Evolutionary conservation across 202 grass and related monocot genomes (phyloP).

Genomic region (Digitaria exilis): DNA sequence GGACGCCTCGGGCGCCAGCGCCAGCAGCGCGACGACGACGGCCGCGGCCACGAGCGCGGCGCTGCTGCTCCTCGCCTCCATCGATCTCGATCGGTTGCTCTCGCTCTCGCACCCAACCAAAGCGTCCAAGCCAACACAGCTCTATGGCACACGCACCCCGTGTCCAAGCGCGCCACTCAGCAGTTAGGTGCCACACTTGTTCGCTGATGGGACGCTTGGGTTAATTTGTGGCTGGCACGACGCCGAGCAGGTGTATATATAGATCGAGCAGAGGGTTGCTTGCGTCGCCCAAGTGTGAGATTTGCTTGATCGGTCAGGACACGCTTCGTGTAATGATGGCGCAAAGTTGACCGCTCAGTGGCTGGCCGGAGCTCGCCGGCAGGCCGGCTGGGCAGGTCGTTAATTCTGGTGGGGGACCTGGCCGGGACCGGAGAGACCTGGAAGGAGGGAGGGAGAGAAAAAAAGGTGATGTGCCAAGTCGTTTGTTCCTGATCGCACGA

Average conservation of each 20-base stretch:
- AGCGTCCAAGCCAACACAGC: not conserved
- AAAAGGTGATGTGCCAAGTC: slow-evolving; percentile 9
- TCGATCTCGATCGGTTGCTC: not conserved
- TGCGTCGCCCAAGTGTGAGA: not conserved
- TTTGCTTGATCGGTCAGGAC: not conserved
- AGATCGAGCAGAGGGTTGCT: not conserved
- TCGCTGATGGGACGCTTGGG: not conserved
- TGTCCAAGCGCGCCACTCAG: not conserved
- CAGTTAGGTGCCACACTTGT: not conserved
- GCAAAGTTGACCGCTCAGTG: slow-evolving; percentile 34
- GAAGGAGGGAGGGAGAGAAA: not conserved
- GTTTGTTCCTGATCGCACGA: slow-evolving; percentile 24
- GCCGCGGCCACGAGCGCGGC: not conserved
- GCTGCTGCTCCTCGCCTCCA: slow-evolving; percentile 5
- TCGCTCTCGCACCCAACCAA: not conserved
- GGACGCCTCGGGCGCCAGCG: slow-evolving; percentile 35
- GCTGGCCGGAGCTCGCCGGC: not conserved
- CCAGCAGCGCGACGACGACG: slow-evolving; percentile 20
- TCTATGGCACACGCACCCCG: not conserved
- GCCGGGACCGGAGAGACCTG: not conserved
- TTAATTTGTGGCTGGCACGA: slow-evolving; percentile 16
- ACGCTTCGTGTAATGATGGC: slow-evolving; percentile 33
- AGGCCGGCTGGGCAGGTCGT: not conserved
- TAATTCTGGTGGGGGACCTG: not conserved
- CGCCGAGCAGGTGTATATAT: slow-evolving; percentile 38